These are phyloP conservation scores for Metschnikowia borealis DNA, from an alignment of 805 yeast genomes.

Conservation along the genomic window DNA sequence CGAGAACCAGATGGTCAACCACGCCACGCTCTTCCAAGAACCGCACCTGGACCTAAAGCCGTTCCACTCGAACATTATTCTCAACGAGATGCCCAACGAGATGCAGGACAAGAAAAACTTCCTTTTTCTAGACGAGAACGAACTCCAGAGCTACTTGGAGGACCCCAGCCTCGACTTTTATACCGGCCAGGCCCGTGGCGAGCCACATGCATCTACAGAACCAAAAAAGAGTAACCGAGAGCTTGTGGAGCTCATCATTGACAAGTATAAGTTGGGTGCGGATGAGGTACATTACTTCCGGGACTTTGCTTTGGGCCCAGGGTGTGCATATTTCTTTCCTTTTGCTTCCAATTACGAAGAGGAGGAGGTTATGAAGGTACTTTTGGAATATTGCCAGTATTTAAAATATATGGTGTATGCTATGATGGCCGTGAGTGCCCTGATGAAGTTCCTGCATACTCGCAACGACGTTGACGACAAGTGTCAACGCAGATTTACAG, in stretches of 20 bases:
- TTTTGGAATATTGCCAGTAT: slow-evolving; percentile 18
- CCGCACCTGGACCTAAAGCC: slow-evolving; percentile 14
- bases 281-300: slow-evolving; percentile 14
- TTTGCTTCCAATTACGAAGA: slow-evolving; percentile 12
- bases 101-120: slow-evolving; percentile 9
- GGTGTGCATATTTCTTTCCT: slow-evolving; percentile 14
- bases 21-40: slow-evolving; percentile 6
- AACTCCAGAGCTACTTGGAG: slow-evolving; percentile 13
- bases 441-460: slow-evolving; percentile 13
- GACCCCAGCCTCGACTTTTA: slow-evolving; percentile 8
- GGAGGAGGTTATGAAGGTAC: slow-evolving; percentile 17
- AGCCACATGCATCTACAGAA: background rate
- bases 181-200: background rate
- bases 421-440: slow-evolving; percentile 17
- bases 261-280: slow-evolving; percentile 12
- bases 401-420: slow-evolving; percentile 20
- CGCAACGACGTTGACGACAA: slow-evolving; percentile 12
- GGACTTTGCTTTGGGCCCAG: slow-evolving; percentile 10
- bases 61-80: slow-evolving; percentile 17
- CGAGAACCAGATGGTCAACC: slow-evolving; percentile 10
- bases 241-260: slow-evolving; percentile 12
- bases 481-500: slow-evolving; percentile 15
- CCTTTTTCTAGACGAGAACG: slow-evolving; percentile 15
- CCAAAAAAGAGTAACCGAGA: slow-evolving; percentile 7
- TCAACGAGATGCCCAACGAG: slow-evolving; percentile 9